Evolutionary conservation across 768 basidiomycete genomes (phyloP).

Genomic region (Macrolepiota albuminosa): DNA sequence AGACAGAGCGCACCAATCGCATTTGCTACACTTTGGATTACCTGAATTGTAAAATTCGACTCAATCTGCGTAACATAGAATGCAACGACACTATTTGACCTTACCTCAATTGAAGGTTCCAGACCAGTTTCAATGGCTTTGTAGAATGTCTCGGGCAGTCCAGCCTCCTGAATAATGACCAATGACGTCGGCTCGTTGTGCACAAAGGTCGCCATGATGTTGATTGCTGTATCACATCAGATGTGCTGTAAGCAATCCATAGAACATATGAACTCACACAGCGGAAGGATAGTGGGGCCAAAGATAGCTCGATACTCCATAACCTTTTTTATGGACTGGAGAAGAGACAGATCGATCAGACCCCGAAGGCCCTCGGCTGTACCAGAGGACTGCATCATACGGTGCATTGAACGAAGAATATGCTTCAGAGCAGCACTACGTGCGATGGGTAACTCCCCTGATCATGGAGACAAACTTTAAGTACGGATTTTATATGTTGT

Average conservation of each 20-base stretch:
- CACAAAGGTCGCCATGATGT: slow-evolving; percentile 93
- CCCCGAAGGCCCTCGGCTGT: slow-evolving; percentile 93
- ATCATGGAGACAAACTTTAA: not conserved
- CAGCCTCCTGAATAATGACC: slow-evolving; percentile 86
- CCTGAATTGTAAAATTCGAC: slow-evolving; percentile 35
- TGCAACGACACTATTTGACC: not conserved
- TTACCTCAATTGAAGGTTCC: slow-evolving; percentile 84
- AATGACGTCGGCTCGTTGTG: slow-evolving; percentile 98
- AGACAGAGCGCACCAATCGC: slow-evolving; percentile 96
- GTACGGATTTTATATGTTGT: not conserved
- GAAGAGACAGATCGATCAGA: slow-evolving; percentile 84
- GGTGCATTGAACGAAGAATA: slow-evolving; percentile 85
- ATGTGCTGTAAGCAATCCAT: slow-evolving; percentile 6
- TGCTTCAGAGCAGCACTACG: slow-evolving; percentile 85
- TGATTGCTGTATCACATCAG: slow-evolving; percentile 56
- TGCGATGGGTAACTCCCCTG: slow-evolving; percentile 70
- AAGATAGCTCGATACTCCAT: slow-evolving; percentile 79
- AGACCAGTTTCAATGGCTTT: slow-evolving; percentile 77
- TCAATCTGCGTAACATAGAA: not conserved
- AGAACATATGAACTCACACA: slow-evolving; percentile 48
- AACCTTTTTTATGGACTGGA: slow-evolving; percentile 84
- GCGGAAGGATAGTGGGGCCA: slow-evolving; percentile 80
- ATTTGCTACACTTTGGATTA: slow-evolving; percentile 89
- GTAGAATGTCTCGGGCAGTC: slow-evolving; percentile 88
- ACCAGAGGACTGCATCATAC: slow-evolving; percentile 96